Evolutionary conservation across 139 green algal genomes (phyloP), one percentile per base, ranked within the genome.

Genomic region (Deuterostichococcus epilithicus): DNA sequence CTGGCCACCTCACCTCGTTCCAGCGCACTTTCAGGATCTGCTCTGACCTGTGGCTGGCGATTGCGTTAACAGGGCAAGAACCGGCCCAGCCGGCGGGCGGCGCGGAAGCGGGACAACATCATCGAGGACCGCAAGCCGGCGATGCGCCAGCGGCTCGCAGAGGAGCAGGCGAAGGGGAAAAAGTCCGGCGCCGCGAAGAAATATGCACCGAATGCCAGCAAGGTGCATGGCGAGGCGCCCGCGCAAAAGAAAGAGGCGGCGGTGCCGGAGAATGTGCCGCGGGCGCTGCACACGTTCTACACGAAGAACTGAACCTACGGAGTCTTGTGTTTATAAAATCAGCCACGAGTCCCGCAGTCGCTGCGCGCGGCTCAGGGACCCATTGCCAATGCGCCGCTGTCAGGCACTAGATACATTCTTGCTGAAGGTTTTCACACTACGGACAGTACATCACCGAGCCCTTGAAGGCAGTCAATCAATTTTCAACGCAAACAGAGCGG

Each of bases 81-180:
- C 87, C 94, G 89, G 83, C 90, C 93, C 28, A 92, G 74, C 30
- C 86, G 90, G 80, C 84, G 87, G 59, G 86, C 92, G 72, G 79
- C 85, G 68, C 95, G 95, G 85, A 97, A 97, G 89, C 92, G 98
- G 85, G 76, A 78, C 67, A 97, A 97, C 82, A 89, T 98, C 74
- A 90, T 98, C 28, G 90, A 96, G 83, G 91, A 93, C 38, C 59
- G 67, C 32, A 84, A 85, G 59, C 75, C 75, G 15, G 25, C 42
- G 23, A 60, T 80, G 25, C 60, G 73, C 32, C 70, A 80, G 70
- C 76, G 86, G 65, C 73, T 80, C 70, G 74, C 74, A 28, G 80
- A 78, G 30, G 68, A 73, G 32, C 77, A 78, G 67, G n/a, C n/a
- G n/a, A n/a, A n/a, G n/a, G n/a, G n/a, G n/a, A n/a, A n/a, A n/a